Evolutionary conservation across 2,329 filamentous ascomycete species (phyloP).

Genomic region (Scedosporium apiospermum): DNA sequence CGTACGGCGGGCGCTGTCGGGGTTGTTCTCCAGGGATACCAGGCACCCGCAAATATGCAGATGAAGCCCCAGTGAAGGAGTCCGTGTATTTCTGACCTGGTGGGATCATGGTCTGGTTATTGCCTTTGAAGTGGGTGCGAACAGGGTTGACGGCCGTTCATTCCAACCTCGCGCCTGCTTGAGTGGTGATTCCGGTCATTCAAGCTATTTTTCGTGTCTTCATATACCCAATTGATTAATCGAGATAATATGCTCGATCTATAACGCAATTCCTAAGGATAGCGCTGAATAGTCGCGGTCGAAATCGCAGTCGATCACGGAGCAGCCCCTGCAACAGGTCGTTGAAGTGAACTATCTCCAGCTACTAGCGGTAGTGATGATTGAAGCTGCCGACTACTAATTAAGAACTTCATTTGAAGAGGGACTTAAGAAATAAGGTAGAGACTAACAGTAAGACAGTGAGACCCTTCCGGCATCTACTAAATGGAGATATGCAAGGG

Average conservation of each 20-base stretch:
- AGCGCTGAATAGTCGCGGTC: too few species aligned
- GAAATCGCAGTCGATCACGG: too few species aligned
- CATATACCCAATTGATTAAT: background rate
- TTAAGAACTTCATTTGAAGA: too few species aligned
- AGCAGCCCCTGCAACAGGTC: too few species aligned
- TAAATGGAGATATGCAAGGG: too few species aligned
- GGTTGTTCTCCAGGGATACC: slow-evolving; percentile 24
- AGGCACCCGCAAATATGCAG: slow-evolving; percentile 25
- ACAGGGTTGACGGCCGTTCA: background rate
- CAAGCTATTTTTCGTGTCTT: background rate
- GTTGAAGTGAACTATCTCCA: too few species aligned
- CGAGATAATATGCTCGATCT: background rate
- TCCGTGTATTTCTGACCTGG: background rate
- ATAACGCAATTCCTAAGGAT: background rate
- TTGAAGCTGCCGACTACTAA: too few species aligned
- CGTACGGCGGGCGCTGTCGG: slow-evolving; percentile 16
- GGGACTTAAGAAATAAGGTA: too few species aligned
- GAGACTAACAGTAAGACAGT: too few species aligned
- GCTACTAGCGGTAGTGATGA: too few species aligned
- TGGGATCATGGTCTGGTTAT: background rate
- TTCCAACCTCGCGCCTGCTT: background rate
- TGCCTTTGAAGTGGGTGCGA: background rate
- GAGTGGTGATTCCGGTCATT: background rate
- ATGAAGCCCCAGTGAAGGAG: slow-evolving; percentile 17
- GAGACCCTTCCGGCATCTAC: too few species aligned